A percentile compares a stretch with the other conserved stretches of the same genome.
Evolutionary conservation across 305 asterid species (phyloP).

Genomic region (Petunia hybrid): DNA sequence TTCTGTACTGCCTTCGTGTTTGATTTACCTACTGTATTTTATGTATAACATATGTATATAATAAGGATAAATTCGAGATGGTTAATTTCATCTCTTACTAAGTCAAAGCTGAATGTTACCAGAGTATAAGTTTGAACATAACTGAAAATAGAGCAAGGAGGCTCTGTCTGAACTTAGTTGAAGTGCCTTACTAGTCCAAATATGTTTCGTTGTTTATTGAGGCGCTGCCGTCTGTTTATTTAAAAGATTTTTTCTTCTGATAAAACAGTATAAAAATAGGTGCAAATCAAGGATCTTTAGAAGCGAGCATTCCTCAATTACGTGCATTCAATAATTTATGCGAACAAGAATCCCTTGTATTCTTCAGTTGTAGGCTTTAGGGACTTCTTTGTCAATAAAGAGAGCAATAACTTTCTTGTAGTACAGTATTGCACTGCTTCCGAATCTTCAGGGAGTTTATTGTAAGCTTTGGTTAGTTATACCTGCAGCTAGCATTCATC

Average conservation of each 20-base stretch:
- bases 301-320: constrained; percentile 16
- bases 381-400: constrained; percentile 17
- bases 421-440: constrained; percentile 21
- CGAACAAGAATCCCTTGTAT: constrained; percentile 27
- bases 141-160: constrained; percentile 18
- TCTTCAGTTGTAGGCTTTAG: constrained; percentile 9
- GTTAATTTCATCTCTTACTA: neutral
- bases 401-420: neutral
- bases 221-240: neutral
- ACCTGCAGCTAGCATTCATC: constrained; percentile 33
- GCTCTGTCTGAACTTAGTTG: constrained; percentile 20
- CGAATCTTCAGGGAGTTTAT: constrained; percentile 4
- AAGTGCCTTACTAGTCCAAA: constrained; percentile 1
- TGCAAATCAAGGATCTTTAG: constrained; percentile 2
- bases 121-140: constrained; percentile 4
- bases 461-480: constrained; percentile 25
- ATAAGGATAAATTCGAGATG: constrained; percentile 11
- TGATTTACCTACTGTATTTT: constrained; percentile 18
- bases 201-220: constrained; percentile 9
- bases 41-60: neutral
- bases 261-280: constrained; percentile 12
- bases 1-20: constrained; percentile 18
- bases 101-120: constrained; percentile 12
- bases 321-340: constrained; percentile 1
- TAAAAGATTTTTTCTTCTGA: neutral